Percentiles rank a stretch among this genome's conserved stretches.
Conservation (phyloP, 805 yeast genomes). For the Lachancea meyersii region DNA sequence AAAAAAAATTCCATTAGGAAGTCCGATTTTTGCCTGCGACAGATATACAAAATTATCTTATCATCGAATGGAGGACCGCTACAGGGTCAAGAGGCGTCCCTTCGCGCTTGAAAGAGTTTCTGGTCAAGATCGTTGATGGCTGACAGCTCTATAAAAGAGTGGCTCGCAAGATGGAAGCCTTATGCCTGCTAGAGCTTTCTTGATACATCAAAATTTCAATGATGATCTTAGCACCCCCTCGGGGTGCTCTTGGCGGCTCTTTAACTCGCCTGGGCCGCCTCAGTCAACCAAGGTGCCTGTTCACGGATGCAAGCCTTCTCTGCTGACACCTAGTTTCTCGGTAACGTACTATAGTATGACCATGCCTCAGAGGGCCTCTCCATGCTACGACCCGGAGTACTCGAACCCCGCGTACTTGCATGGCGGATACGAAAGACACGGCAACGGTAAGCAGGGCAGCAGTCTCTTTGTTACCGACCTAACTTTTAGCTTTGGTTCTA, state of each 20-base stretch:
- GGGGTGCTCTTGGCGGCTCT: conserved; percentile 6
- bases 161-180: too few relatives aligned
- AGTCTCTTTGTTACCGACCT: conserved; percentile 9
- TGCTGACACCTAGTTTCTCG: conserved; percentile 4
- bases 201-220: too few relatives aligned
- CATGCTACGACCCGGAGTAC: conserved; percentile 5
- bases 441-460: conserved; percentile 6
- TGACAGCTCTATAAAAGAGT: too few relatives aligned
- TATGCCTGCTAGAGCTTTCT: too few relatives aligned
- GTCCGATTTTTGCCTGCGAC: too few relatives aligned
- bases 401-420: conserved; percentile 2
- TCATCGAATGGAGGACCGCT: too few relatives aligned
- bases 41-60: too few relatives aligned
- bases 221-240: too few relatives aligned
- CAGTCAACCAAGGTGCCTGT: conserved; percentile 5
- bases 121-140: too few relatives aligned
- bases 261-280: conserved; percentile 8
- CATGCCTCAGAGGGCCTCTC: background rate
- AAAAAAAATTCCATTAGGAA: too few relatives aligned
- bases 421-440: conserved; percentile 10
- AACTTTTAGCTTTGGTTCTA: conserved; percentile 3
- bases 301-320: conserved; percentile 5
- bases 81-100: too few relatives aligned
- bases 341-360: conserved; percentile 7
- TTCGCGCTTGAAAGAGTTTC: too few relatives aligned